A percentile compares a stretch with the other conserved stretches of the same genome.
Evolutionary conservation across 257 asterid species (phyloP).

Genomic region (Henckelia pumila): DNA sequence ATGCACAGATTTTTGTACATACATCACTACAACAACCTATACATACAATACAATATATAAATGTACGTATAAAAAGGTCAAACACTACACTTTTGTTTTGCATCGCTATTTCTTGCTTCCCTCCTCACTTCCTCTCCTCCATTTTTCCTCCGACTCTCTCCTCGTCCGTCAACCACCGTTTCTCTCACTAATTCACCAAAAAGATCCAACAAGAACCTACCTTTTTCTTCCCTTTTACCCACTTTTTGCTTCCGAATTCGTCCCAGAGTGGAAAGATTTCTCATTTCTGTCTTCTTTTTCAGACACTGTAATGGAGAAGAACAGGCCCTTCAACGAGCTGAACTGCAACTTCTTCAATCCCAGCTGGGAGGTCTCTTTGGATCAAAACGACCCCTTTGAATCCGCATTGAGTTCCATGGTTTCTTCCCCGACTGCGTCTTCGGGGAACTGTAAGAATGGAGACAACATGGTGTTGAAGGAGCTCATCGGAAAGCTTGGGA

Average conservation of each 20-base stretch:
- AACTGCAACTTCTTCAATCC: constrained; percentile 40
- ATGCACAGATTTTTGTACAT: neutral
- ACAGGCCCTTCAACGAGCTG: constrained; percentile 30
- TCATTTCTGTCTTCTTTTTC: neutral
- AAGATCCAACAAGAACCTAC: constrained; percentile 19
- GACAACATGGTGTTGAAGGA: constrained; percentile 59
- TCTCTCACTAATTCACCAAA: constrained; percentile 16
- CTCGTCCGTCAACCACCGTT: too few relatives aligned
- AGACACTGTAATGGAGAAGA: constrained; percentile 41
- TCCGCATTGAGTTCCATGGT: constrained; percentile 94
- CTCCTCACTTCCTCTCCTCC: constrained; percentile 45
- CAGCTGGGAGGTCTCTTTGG: constrained; percentile 59
- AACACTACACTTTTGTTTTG: constrained; percentile 22
- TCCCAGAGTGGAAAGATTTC: constrained; percentile 31
- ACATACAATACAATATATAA: too few relatives aligned
- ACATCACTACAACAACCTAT: neutral
- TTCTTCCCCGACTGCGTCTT: constrained; percentile 67
- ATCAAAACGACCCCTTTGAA: constrained; percentile 63
- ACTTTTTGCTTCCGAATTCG: constrained; percentile 24
- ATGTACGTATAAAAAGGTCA: constrained; percentile 31
- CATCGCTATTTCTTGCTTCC: constrained; percentile 38
- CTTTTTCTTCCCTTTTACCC: neutral
- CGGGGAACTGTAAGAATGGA: constrained; percentile 30
- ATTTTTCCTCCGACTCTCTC: too few relatives aligned
- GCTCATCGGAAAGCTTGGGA: constrained; percentile 71